A percentile compares a stretch with the other conserved stretches of the same genome.
These are phyloP conservation scores for Alternaria sp. DNA, from an alignment of 2,329 filamentous ascomycete genomes.

Conservation along the genomic window DNA sequence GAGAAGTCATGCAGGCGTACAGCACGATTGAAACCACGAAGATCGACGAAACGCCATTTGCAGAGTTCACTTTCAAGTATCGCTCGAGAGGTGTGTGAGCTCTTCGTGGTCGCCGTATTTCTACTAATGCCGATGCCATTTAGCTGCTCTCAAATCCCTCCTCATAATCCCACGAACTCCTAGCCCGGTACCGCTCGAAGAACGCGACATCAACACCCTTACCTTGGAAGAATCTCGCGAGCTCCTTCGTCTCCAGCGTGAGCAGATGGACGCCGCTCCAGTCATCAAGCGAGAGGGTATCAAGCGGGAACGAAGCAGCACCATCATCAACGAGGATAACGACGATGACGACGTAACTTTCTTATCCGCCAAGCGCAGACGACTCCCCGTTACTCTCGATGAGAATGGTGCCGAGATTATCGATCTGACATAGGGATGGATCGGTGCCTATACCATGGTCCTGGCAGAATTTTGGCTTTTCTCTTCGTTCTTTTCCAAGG, in stretches of 20 bases:
- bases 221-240: slow-evolving; percentile 24
- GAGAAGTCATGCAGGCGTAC: not conserved
- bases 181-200: slow-evolving; percentile 27
- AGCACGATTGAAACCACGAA: not conserved
- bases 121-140: not conserved
- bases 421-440: slow-evolving; percentile 23
- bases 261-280: not conserved
- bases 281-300: slow-evolving; percentile 13
- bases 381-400: slow-evolving; percentile 1
- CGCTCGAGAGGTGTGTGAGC: slow-evolving; percentile 19
- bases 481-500: not conserved
- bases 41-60: slow-evolving; percentile 11
- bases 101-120: too few species aligned
- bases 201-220: slow-evolving; percentile 17
- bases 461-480: not conserved
- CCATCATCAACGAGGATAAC: not conserved
- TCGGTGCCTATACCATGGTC: not conserved
- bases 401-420: slow-evolving; percentile 23
- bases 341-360: slow-evolving; percentile 16
- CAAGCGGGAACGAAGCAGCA: slow-evolving; percentile 16
- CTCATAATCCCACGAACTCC: slow-evolving; percentile 39
- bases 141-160: slow-evolving; percentile 39
- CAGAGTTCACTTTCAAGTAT: slow-evolving; percentile 27
- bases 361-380: slow-evolving; percentile 15
- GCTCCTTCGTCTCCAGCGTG: slow-evolving; percentile 20